Evolutionary conservation across 2,329 filamentous ascomycete species (phyloP), one percentile per base, ranked within the genome.

Genomic region (Arachnomyces sp.): DNA sequence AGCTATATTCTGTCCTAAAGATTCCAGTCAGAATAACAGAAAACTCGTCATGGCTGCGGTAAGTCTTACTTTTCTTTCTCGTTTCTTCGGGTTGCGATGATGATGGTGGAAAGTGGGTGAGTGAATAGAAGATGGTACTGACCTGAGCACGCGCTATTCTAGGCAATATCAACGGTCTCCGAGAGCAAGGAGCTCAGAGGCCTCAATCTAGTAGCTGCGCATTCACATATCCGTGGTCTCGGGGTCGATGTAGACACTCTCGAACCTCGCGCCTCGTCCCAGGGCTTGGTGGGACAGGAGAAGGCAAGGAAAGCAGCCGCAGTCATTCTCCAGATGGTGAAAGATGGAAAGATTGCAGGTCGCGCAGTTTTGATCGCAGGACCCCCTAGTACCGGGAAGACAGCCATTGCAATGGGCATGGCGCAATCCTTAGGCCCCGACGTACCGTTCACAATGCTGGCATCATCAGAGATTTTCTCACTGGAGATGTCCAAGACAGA

Each of bases 401-500:
- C 92, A 1, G 92, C 92, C 35, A 94, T 98, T 54, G 92, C 92
- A 38, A 96, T 95, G 84, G 92, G 89, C 36, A 95, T 98, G 89
- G 84, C 92, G 29, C 92, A 98, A 63, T 94, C 89, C 20, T 77
- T 98, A 38, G 92, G 90, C 34, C 68, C 88, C 36, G 92, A 98
- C 61, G 89, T 95, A 2, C 92, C 92, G 3, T 98, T 98, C 63
- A 98, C 92, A 15, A 89, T 88, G 67, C 81, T 96, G 48, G 87
- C 92, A 32, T 88, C 89, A 11, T 94, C 89, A 43, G 92, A 98
- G 64, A 95, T 98, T 57, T 98, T 95, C 70, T 95, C 89, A 17
- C 77, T 96, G 58, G 92, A 98, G 66, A 96, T 98, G 90, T 94
- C 88, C 55, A 98, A 98, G 72, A 98, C 92, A 29, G 92, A 98